Evolutionary conservation across 495 filamentous ascomycete genomes (phyloP).

Genomic region (Aspergillus bridgeri): DNA sequence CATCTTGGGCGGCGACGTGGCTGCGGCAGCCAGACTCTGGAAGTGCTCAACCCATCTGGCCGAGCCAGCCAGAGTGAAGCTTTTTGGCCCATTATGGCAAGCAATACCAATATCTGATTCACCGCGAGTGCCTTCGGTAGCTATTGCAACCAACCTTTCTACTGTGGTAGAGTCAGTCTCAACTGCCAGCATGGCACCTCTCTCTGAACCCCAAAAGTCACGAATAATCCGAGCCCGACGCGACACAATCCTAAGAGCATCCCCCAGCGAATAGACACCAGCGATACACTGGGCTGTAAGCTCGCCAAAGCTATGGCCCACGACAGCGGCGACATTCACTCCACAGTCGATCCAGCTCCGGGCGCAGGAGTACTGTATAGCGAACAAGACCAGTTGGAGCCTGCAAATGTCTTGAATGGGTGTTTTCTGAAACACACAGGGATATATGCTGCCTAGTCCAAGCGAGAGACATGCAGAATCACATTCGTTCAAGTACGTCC

Average conservation of each 20-base stretch:
- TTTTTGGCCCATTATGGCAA: constrained; percentile 46
- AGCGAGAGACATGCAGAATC: no score
- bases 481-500: neutral
- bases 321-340: constrained; percentile 21
- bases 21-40: no score
- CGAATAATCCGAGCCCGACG: constrained; percentile 40
- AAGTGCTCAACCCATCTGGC: constrained; percentile 28
- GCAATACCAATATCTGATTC: constrained; percentile 35
- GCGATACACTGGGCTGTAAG: constrained; percentile 37
- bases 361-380: constrained; percentile 45
- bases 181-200: constrained; percentile 48
- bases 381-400: no score
- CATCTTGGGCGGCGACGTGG: constrained; percentile 15
- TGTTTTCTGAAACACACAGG: no score
- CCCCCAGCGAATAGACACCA: constrained; percentile 27
- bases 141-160: neutral
- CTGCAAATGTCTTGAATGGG: no score
- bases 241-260: constrained; percentile 37
- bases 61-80: constrained; percentile 42
- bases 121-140: neutral
- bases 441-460: no score
- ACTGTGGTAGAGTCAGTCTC: constrained; percentile 17
- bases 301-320: constrained; percentile 51
- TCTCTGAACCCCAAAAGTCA: constrained; percentile 42
- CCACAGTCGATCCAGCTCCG: constrained; percentile 46